Conservation (phyloP, 2,329 filamentous ascomycete species). For the Davidsoniella eucalypti region DNA sequence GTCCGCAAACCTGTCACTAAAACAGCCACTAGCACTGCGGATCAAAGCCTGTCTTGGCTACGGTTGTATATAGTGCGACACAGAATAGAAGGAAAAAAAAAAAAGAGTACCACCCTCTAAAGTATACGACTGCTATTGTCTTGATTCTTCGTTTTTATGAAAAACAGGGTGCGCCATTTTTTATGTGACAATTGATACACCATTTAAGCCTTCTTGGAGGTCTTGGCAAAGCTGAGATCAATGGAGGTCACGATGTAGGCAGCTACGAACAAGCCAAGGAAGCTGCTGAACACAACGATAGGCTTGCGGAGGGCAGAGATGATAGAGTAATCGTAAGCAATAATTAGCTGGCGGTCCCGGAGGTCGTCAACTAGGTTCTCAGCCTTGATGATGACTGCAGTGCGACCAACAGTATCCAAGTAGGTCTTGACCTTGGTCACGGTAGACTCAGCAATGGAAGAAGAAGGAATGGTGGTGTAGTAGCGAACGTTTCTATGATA, state of each 20-base stretch:
- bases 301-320: conserved; percentile 70
- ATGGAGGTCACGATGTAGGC: conserved; percentile 62
- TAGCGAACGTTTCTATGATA: conserved; percentile 59
- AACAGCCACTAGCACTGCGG: neutral
- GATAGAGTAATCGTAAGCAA: conserved; percentile 75
- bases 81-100: too few species aligned
- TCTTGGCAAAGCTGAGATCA: conserved; percentile 53
- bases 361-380: conserved; percentile 83
- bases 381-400: conserved; percentile 62
- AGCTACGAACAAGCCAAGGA: conserved; percentile 56
- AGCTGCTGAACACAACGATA: conserved; percentile 57
- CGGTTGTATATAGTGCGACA: too few species aligned
- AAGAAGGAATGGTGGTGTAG: conserved; percentile 51
- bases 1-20: neutral
- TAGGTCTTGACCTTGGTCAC: conserved; percentile 66
- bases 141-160: too few species aligned
- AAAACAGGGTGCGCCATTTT: too few species aligned
- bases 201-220: conserved; percentile 9
- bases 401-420: conserved; percentile 84
- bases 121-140: too few species aligned
- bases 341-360: conserved; percentile 64
- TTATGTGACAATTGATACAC: too few species aligned
- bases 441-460: conserved; percentile 40
- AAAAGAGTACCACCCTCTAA: too few species aligned
- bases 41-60: neutral